phyloP scores from a whole-genome alignment of 164 flowering plant genomes.

The Chloranthus sessilifolius region DNA sequence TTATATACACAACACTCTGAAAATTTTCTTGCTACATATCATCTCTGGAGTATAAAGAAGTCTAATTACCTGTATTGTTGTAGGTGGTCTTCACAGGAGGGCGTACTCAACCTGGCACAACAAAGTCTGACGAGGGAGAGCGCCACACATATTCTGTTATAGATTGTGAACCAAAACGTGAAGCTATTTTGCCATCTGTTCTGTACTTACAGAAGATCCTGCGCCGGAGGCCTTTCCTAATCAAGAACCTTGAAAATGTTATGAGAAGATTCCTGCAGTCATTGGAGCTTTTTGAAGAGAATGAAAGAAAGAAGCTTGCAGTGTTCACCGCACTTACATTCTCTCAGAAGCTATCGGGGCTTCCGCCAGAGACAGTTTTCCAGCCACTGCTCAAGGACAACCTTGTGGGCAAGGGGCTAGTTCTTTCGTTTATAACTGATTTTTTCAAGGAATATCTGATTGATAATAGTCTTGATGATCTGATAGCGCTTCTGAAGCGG shows the following conservation, averaged over 20 bases:
- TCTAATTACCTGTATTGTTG: constrained; percentile 13
- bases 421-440: constrained; percentile 81
- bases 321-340: constrained; percentile 96
- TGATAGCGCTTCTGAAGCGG: constrained; percentile 80
- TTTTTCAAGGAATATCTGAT: constrained; percentile 92
- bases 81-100: constrained; percentile 96
- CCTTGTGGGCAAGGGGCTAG: constrained; percentile 95
- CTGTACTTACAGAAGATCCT: constrained; percentile 86
- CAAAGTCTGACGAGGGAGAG: constrained; percentile 97
- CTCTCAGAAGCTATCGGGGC: constrained; percentile 96
- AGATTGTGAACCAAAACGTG: constrained; percentile 82
- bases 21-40: too few species aligned
- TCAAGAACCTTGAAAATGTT: constrained; percentile 98
- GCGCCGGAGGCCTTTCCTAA: constrained; percentile 86
- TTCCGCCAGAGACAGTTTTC: constrained; percentile 95
- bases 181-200: constrained; percentile 81
- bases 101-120: constrained; percentile 96
- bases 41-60: not conserved
- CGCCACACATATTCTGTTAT: constrained; percentile 80
- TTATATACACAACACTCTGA: too few species aligned
- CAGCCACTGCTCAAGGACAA: constrained; percentile 95
- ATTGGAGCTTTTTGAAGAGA: constrained; percentile 92
- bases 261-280: constrained; percentile 92
- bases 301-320: constrained; percentile 94
- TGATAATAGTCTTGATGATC: constrained; percentile 90